Percentiles rank a stretch among this genome's conserved stretches.
These are phyloP conservation scores for Fraxinus sp. DNA, from an alignment of 305 asterid species.

Conservation along the genomic window DNA sequence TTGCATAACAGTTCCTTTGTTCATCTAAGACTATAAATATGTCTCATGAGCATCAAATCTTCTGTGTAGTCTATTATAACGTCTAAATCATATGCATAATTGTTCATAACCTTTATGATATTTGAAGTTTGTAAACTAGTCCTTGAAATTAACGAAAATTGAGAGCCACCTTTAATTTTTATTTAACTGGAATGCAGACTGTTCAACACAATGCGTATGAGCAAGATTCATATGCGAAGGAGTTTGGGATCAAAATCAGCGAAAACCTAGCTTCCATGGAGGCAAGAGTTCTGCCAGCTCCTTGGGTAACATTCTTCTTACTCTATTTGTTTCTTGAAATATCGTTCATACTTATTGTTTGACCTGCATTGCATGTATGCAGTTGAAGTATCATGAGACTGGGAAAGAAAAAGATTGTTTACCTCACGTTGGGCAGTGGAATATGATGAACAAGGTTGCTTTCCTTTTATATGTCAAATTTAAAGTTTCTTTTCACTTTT, in stretches of 20 bases:
- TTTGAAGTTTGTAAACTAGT: neutral
- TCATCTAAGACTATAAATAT: neutral
- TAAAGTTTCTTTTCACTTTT: neutral
- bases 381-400: conserved; percentile 89
- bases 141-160: neutral
- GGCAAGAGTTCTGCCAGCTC: conserved; percentile 98
- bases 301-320: conserved; percentile 64
- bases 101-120: neutral
- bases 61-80: neutral
- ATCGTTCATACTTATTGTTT: conserved; percentile 6
- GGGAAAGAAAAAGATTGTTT: conserved; percentile 96
- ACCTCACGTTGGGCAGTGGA: conserved; percentile 99
- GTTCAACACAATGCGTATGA: conserved; percentile 82
- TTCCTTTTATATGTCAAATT: conserved; percentile 10
- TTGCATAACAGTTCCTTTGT: neutral
- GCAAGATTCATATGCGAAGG: conserved; percentile 90
- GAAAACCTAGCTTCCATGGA: conserved; percentile 79
- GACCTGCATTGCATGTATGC: conserved; percentile 26
- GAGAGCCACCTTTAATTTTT: neutral
- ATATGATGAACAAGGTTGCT: conserved; percentile 94
- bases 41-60: neutral
- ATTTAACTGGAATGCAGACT: conserved; percentile 47
- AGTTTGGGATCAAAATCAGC: conserved; percentile 86
- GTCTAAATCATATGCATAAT: neutral
- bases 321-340: neutral